These are phyloP conservation scores for Sicyos edulis DNA, from an alignment of 306 rosid species.

Conservation along the genomic window DNA sequence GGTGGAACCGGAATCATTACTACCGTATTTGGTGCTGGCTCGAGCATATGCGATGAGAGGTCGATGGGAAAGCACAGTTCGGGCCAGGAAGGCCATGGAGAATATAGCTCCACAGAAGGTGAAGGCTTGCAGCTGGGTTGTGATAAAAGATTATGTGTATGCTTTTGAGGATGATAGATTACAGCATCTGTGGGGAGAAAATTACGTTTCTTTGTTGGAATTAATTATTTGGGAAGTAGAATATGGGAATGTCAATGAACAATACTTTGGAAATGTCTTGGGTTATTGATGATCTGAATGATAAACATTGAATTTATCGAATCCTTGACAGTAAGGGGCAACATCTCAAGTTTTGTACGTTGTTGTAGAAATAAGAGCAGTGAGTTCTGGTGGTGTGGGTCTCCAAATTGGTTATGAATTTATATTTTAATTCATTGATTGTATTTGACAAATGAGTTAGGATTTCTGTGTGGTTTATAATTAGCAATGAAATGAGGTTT, in stretches of 20 bases:
- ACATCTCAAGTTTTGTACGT: background rate
- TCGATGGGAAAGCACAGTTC: conserved; percentile 69
- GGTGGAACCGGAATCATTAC: conserved; percentile 40
- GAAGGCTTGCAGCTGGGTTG: conserved; percentile 58
- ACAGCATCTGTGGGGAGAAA: conserved; percentile 48
- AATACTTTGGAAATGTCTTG: background rate
- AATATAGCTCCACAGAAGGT: conserved; percentile 31
- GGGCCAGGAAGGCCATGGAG: conserved; percentile 46
- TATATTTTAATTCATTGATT: no score
- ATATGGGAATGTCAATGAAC: conserved; percentile 24
- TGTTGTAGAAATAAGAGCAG: background rate
- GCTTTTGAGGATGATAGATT: conserved; percentile 50
- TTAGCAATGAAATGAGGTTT: background rate
- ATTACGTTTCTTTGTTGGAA: conserved; percentile 44
- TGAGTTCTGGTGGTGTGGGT: background rate
- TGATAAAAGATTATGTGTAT: conserved; percentile 45
- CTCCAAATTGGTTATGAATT: background rate
- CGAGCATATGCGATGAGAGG: conserved; percentile 52
- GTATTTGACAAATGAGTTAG: background rate
- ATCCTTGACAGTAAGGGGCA: background rate
- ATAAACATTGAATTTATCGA: background rate
- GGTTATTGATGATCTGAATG: background rate
- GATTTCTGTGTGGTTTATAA: background rate
- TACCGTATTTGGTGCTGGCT: conserved; percentile 58
- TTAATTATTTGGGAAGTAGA: conserved; percentile 56